Percentiles rank a stretch among this genome's conserved stretches.
Conservation (phyloP, 2,329 filamentous ascomycete genomes). For the Metarhizium sp. region DNA sequence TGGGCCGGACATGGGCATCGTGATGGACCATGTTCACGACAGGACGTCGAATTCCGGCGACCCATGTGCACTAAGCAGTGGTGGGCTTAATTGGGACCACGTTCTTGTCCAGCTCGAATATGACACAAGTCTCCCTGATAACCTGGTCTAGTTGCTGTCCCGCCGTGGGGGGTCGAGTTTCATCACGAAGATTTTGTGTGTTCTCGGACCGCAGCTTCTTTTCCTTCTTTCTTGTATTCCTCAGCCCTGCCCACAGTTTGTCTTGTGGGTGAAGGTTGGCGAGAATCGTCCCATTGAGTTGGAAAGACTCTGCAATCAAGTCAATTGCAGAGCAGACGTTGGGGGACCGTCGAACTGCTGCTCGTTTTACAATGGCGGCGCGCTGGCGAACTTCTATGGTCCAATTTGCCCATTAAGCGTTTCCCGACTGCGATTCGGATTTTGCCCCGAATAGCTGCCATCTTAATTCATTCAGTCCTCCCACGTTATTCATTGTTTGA, state of each 20-base stretch:
- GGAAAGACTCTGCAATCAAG: not conserved
- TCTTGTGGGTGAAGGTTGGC: not conserved
- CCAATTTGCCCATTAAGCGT: not conserved
- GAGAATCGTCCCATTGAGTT: no score
- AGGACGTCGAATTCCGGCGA: not conserved
- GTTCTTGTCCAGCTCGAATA: not conserved
- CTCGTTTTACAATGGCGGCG: not conserved
- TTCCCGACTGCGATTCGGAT: not conserved
- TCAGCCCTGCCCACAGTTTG: not conserved
- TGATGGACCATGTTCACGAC: slow-evolving; percentile 1
- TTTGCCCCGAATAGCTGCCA: not conserved
- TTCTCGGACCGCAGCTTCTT: not conserved
- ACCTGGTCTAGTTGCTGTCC: not conserved
- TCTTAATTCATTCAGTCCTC: not conserved
- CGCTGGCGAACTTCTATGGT: not conserved
- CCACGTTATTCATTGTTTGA: not conserved
- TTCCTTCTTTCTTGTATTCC: not conserved
- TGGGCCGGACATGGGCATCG: slow-evolving; percentile 2
- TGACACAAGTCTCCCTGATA: not conserved
- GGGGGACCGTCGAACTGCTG: not conserved
- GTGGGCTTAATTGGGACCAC: not conserved
- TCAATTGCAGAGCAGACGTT: not conserved
- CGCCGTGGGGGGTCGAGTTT: not conserved
- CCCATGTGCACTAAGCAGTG: not conserved
- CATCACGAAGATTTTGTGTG: not conserved